Base-by-base conservation (phyloP, 202 grass and related monocot species). In the Panicum virgatum region DNA sequence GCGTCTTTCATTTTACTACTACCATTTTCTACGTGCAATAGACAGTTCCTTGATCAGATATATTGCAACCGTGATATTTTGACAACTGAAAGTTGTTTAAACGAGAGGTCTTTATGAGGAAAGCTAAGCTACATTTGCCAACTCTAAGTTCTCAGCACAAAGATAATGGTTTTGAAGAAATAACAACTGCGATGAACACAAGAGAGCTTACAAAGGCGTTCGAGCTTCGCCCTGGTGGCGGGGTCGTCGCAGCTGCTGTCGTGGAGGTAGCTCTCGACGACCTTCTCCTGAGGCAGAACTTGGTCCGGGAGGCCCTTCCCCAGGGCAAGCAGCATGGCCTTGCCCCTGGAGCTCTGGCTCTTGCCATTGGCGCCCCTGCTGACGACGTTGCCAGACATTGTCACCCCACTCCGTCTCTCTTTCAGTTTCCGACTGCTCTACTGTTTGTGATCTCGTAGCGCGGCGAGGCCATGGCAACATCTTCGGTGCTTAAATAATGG, bases 261-360 rank as follows among this genome's bases (percentile, higher is more conserved):
- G 10, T 81, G 78, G 75, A 97, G 94, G 86, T 89, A 97, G 16
- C 78, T 80, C 58, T 93, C 84, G 3, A 93, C 94, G 23, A 97
- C 82, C 46, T 88, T 87, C 77, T 97, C 91, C 54, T 97, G 94
- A 29, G 86, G 87, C 20, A 91, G 94, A 59, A 97, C 84, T 44
- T 93, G 88, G 20, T 80, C 84, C 27, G 91, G 91, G 75, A 97
- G 88, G 9, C 78, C 91, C 78, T 97, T 97, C 84, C 89, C 91
- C 26, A 97, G 54, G 25, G 94, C 91, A 13, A 97, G 81, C 66
- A 97, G 78, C 79, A 84, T 89, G 29, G 94, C 94, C 70, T 91
- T 97, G 69, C 82, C 78, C 30, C 72, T 84, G 16, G 79, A 62
- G 74, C 67, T 18, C 25, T 79, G 85, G 69, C 38, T 85, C 9